Base-by-base conservation (phyloP, 805 yeast species). In the Candida parachauliodes region DNA sequence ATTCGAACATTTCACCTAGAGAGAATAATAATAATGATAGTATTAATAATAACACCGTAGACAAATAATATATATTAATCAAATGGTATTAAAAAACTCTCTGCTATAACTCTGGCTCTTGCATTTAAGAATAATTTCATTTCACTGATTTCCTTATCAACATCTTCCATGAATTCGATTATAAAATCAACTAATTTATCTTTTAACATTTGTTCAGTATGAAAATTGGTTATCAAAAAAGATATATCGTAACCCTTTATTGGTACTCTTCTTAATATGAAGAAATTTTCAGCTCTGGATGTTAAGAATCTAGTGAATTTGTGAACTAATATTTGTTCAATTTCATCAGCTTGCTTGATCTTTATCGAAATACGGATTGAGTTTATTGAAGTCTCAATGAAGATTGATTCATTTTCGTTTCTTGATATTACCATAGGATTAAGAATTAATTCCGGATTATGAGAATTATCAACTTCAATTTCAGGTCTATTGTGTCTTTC, bases 401-500 rank as follows among this genome's bases (percentile, higher is more conserved):
- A 66, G 17, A 93, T 94, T 56, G 79, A 77, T 61, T 93, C 98
- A 55, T 87, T 83, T 57, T 91, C 97, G 57, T 93, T 93, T 63
- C 98, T 79, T 1, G 96, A 83, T 46, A 93, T 81, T 45, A 81
- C 77, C 79, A 93, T 82, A 26, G 96, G 93, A 54, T 89, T 88
- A 54, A 91, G 72, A 44, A 93, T 64, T 39, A 89, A 82, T 60
- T 88, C 96, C 10, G 83, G 82, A 43, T 93, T 79, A 46, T 68
- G 72, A 15, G 65, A 55, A 54, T 85, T 83, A 44, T 77, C 76
- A 14, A 85, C 89, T 62, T 93, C 98, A 36, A 93, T 83, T 60
- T 93, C 98, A 3, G 98, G 98, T 48, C 91, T 77, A 66, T 91
- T 93, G 71, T 93, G 98, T 63, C 98, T 84, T 67, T 93, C 98